These are phyloP conservation scores for Vanrija pseudolonga DNA, from an alignment of 1,284 basidiomycete species.

Conservation along the genomic window DNA sequence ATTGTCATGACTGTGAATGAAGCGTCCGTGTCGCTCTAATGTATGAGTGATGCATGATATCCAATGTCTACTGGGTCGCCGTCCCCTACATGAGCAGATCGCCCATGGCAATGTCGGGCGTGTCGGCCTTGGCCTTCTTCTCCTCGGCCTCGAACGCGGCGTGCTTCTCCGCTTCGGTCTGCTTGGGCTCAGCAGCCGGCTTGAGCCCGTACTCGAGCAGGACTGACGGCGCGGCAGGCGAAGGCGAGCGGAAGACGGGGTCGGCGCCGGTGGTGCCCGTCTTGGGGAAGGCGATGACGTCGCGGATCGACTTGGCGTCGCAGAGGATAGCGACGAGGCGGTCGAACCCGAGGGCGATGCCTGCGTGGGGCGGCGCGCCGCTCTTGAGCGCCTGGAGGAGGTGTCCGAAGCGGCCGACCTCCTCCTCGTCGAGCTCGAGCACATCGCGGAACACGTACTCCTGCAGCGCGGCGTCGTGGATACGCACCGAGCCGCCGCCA, in stretches of 20 bases:
- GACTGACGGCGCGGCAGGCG: slow-evolving; percentile 57
- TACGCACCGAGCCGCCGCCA: slow-evolving; percentile 86
- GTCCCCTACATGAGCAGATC: too few relatives aligned
- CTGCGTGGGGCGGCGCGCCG: slow-evolving; percentile 94
- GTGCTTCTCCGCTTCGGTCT: neutral
- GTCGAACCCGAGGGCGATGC: slow-evolving; percentile 90
- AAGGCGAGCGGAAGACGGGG: slow-evolving; percentile 82
- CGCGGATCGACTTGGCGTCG: slow-evolving; percentile 75
- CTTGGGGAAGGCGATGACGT: slow-evolving; percentile 96
- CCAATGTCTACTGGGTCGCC: too few relatives aligned
- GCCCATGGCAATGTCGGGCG: too few relatives aligned
- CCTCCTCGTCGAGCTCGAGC: slow-evolving; percentile 69
- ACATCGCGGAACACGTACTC: slow-evolving; percentile 73
- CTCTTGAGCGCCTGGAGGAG: slow-evolving; percentile 77
- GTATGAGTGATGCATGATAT: too few relatives aligned
- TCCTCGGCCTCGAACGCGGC: too few relatives aligned
- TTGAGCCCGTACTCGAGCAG: slow-evolving; percentile 51
- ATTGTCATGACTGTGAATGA: too few relatives aligned
- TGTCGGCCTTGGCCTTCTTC: neutral
- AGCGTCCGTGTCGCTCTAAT: too few relatives aligned
- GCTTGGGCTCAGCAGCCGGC: neutral
- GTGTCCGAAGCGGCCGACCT: slow-evolving; percentile 73
- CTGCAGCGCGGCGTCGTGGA: slow-evolving; percentile 84
- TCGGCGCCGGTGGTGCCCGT: slow-evolving; percentile 71
- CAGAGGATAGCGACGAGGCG: slow-evolving; percentile 85